Evolutionary conservation across 225 moss, liverwort and hornwort species (phyloP).

Genomic region (Marchantia paleacea): DNA sequence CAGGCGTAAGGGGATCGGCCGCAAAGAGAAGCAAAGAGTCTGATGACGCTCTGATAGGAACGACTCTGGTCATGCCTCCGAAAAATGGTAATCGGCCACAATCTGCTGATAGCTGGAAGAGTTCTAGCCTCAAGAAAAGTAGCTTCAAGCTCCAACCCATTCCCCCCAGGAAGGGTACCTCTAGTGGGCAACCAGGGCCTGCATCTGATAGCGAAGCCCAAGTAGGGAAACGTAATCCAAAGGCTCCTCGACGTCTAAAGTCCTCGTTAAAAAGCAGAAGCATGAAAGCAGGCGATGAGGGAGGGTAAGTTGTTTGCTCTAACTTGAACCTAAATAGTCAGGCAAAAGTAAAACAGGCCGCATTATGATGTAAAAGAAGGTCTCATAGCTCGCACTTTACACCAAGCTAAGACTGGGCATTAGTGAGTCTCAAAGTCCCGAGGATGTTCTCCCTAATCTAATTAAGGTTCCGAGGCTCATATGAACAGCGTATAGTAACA

Average conservation of each 20-base stretch:
- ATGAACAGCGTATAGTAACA: too few species aligned
- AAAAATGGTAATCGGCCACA: conserved; percentile 2
- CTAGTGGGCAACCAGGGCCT: background rate
- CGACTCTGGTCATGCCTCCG: background rate
- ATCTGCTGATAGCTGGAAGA: conserved; percentile 5
- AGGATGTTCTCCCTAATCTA: background rate
- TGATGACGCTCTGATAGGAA: conserved; percentile 10
- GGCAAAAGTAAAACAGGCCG: background rate
- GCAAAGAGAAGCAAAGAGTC: background rate
- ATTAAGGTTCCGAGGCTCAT: too few species aligned
- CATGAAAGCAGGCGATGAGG: background rate
- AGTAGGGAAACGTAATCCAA: background rate
- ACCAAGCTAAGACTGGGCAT: too few species aligned
- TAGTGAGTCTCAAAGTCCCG: background rate
- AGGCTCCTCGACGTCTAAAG: conserved; percentile 17
- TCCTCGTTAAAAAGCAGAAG: conserved; percentile 16
- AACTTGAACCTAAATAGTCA: background rate
- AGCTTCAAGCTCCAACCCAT: conserved; percentile 6
- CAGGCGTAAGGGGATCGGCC: background rate
- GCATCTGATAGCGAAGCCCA: background rate
- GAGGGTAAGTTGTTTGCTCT: conserved; percentile 1
- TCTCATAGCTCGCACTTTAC: too few species aligned
- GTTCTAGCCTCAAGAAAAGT: background rate
- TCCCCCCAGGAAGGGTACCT: background rate
- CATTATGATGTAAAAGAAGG: too few species aligned